Base-by-base conservation (phyloP, 805 yeast genomes). In the Brettanomyces anomalus region DNA sequence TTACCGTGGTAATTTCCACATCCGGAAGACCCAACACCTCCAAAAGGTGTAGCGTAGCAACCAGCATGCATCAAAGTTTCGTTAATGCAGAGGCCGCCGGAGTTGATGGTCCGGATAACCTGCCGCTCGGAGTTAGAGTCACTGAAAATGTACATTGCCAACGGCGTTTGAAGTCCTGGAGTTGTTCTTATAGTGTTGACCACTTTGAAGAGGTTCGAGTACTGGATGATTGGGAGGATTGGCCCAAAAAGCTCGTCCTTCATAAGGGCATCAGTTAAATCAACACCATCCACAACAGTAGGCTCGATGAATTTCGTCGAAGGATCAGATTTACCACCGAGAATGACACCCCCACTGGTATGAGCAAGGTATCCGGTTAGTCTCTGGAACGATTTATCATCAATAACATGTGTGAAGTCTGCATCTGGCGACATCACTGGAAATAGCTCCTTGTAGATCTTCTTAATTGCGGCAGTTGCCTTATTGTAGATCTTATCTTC, bases 1-100 rank as follows among this genome's bases (percentile, higher is more conserved):
- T 62, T 64, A 3, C 96, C 96, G 57, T 88, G 96, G 62, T 87
- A 88, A 30, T 72, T 64, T 10, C 97, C 97, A 45, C 68, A 66
- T 1, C 97, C 97, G 0, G 96, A 85, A 14, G 58, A 58, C 13
- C 97, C 96, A 43, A 89, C 65, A 19, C 97, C 97, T 30, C 97
- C 97, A 62, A 89, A 90, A 20, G 97, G 97, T 3, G 85, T 70
- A 5, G 69, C 45, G 42, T 40, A 43, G 37, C 83, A 69, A 1
- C 77, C 89, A 36, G 76, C 86, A 48, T 87, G 95, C 53, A 85
- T 47, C 39, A 86, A 41, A 0, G 79, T 42, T 50, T 88, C 96
- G 56, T 87, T 86, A 47, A 85, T 66, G 38, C 77, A 59, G 13
- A 78, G 66, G 4, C 76, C 82, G 21, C 96, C 96, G 0, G 93